phyloP scores from a whole-genome alignment of 1,284 basidiomycete species.

The Singerocomus inundabilis region DNA sequence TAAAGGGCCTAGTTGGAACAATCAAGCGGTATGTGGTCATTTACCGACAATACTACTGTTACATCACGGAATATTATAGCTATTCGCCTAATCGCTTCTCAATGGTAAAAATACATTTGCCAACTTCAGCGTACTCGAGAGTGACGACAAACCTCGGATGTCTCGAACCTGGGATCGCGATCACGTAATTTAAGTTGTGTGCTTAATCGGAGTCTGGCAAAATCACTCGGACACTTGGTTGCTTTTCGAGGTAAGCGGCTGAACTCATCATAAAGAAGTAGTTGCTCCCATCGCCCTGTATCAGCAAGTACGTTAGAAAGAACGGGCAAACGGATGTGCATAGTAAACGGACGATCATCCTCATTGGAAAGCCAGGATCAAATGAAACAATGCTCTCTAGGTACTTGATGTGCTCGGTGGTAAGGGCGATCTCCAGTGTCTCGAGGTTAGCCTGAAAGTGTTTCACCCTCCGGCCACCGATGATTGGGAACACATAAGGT shows the following conservation, averaged over 20 bases:
- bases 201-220: constrained; percentile 16
- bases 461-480: constrained; percentile 52
- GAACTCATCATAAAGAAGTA: constrained; percentile 13
- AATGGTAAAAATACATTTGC: background rate
- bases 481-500: constrained; percentile 49
- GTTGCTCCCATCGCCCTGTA: constrained; percentile 32
- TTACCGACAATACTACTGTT: too few relatives aligned
- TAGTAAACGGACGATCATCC: constrained; percentile 37
- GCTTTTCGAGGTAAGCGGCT: constrained; percentile 29
- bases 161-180: background rate
- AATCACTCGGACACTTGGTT: constrained; percentile 18
- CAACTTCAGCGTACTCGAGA: background rate
- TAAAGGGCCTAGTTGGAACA: too few relatives aligned
- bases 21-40: too few relatives aligned
- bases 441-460: constrained; percentile 48
- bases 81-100: background rate
- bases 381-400: constrained; percentile 43
- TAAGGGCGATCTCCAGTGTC: constrained; percentile 44
- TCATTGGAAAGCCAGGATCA: constrained; percentile 43
- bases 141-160: background rate
- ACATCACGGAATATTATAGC: too few relatives aligned
- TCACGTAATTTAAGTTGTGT: too few relatives aligned
- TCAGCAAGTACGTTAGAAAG: constrained; percentile 15
- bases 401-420: constrained; percentile 42
- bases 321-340: constrained; percentile 14